A percentile compares a stretch with the other conserved stretches of the same genome.
Conservation (phyloP, 352 stramenopile species). For the Salisapilia sapeloensis region DNA sequence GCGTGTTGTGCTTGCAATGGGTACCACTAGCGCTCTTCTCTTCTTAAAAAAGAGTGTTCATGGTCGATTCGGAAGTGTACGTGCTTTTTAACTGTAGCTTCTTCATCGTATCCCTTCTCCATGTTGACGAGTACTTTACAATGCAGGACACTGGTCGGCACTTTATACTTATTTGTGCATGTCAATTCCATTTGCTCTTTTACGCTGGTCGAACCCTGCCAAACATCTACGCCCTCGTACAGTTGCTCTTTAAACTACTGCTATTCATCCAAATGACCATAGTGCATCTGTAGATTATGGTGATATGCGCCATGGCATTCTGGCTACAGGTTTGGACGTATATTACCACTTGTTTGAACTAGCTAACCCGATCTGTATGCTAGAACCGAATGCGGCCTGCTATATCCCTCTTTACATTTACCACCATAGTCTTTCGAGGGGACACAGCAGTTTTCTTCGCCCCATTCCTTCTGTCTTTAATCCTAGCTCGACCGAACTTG, state of each 20-base stretch:
- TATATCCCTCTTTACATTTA: constrained; percentile 80
- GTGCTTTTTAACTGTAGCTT: constrained; percentile 2
- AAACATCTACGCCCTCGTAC: constrained; percentile 92
- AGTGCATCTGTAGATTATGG: constrained; percentile 35
- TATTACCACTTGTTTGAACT: not conserved
- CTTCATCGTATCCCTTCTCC: not conserved
- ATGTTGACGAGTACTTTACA: constrained; percentile 1
- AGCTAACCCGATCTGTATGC: constrained; percentile 1
- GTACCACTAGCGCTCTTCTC: constrained; percentile 31
- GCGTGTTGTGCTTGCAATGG: constrained; percentile 35
- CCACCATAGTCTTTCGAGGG: constrained; percentile 93
- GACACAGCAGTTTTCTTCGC: constrained; percentile 94
- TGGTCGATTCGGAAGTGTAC: constrained; percentile 29
- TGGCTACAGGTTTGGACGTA: constrained; percentile 43
- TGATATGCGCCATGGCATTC: constrained; percentile 41
- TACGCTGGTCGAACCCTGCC: constrained; percentile 94
- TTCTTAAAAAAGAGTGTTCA: constrained; percentile 45
- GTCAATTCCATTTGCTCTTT: constrained; percentile 97
- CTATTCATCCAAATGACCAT: constrained; percentile 24
- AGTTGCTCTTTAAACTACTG: constrained; percentile 4
- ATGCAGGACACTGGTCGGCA: constrained; percentile 30
- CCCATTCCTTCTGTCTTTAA: constrained; percentile 83
- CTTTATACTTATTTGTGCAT: constrained; percentile 77
- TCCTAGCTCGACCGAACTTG: constrained; percentile 48
- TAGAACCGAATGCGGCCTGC: constrained; percentile 20